phyloP scores from a whole-genome alignment of 345 rosid genomes.

The Noccaea caerulescens region DNA sequence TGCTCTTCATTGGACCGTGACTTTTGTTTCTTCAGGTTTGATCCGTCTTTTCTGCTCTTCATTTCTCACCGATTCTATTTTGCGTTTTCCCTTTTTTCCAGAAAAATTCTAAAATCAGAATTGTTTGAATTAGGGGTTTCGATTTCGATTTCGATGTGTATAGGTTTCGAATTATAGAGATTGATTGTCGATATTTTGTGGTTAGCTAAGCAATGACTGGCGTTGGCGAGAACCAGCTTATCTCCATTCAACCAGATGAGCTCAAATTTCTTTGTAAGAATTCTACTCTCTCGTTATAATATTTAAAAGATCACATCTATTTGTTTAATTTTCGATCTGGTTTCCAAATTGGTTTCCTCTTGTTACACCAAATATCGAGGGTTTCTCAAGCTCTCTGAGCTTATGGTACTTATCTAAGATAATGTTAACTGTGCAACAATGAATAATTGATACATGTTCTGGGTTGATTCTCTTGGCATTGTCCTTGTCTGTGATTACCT shows the following conservation, averaged over 20 bases:
- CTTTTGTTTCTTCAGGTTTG: constrained; percentile 39
- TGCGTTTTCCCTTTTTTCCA: background rate
- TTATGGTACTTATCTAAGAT: background rate
- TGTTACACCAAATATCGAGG: background rate
- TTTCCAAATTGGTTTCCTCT: background rate
- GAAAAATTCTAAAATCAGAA: background rate
- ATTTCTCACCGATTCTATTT: constrained; percentile 21
- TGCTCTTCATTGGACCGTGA: constrained; percentile 42
- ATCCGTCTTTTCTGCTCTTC: constrained; percentile 23
- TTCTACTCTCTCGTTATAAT: constrained; percentile 7
- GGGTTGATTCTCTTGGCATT: background rate
- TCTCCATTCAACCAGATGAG: constrained; percentile 94
- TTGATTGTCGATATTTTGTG: constrained; percentile 33
- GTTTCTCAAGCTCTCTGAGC: constrained; percentile 10
- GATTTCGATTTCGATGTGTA: constrained; percentile 24
- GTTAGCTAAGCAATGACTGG: constrained; percentile 56
- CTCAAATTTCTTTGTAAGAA: constrained; percentile 78
- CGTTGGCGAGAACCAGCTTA: constrained; percentile 63
- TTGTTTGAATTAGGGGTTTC: constrained; percentile 21
- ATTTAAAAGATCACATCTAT: constrained; percentile 1
- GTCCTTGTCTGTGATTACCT: constrained; percentile 1
- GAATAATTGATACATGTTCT: constrained; percentile 5
- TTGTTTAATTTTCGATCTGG: background rate
- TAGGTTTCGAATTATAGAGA: constrained; percentile 14
- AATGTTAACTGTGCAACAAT: background rate